A percentile compares a stretch with the other conserved stretches of the same genome.
These are phyloP conservation scores for Coriaria nepalensis DNA, from an alignment of 306 rosid genomes.

Conservation along the genomic window DNA sequence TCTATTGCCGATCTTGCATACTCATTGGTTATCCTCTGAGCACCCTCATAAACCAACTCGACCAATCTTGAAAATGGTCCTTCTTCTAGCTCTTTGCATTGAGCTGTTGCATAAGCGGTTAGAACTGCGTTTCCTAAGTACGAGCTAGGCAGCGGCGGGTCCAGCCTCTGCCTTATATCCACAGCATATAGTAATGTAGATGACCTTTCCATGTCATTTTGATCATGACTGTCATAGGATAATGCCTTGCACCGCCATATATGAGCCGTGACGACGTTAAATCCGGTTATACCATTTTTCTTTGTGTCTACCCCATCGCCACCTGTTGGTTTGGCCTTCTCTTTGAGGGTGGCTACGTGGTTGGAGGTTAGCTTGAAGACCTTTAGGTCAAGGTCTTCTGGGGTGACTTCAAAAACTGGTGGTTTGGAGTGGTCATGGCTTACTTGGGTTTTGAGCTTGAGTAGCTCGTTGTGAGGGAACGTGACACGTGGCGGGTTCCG, in stretches of 20 bases:
- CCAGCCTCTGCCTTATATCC: conserved; percentile 34
- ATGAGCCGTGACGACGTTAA: conserved; percentile 44
- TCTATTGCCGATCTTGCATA: conserved; percentile 53
- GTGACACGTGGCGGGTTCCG: conserved; percentile 59
- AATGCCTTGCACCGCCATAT: conserved; percentile 63
- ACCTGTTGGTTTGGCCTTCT: conserved; percentile 23
- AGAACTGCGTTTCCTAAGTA: conserved; percentile 45
- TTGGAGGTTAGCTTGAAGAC: conserved; percentile 25
- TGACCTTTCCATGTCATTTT: conserved; percentile 15
- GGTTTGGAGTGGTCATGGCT: conserved; percentile 10
- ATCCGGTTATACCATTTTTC: conserved; percentile 19
- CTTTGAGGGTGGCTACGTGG: conserved; percentile 31
- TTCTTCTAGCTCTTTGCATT: conserved; percentile 27
- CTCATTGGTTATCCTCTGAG: conserved; percentile 43
- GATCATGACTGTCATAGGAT: conserved; percentile 9
- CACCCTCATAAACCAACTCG: conserved; percentile 49
- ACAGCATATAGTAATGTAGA: conserved; percentile 53
- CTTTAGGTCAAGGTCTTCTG: conserved; percentile 33
- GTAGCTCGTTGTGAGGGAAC: conserved; percentile 53
- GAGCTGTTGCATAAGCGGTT: conserved; percentile 26
- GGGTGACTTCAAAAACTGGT: conserved; percentile 36
- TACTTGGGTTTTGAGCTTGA: conserved; percentile 13
- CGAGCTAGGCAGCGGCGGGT: conserved; percentile 29
- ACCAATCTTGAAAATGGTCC: conserved; percentile 28
- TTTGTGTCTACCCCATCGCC: too few species aligned